These are phyloP conservation scores for Kwoniella bestiolae DNA, from an alignment of 768 basidiomycete species.

Conservation along the genomic window DNA sequence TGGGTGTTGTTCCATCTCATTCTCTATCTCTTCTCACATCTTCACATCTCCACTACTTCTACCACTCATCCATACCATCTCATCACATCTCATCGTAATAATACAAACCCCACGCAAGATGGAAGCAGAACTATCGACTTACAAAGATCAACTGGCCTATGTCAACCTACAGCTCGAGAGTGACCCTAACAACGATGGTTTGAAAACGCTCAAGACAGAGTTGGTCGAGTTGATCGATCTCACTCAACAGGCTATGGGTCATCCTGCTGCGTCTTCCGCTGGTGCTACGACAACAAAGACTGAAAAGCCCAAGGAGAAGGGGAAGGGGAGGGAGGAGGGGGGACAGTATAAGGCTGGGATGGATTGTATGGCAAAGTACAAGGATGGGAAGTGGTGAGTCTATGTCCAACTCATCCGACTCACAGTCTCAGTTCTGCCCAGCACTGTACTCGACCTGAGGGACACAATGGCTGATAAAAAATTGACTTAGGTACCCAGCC, in stretches of 20 bases:
- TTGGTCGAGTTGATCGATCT: constrained; percentile 56
- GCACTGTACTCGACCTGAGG: too few relatives aligned
- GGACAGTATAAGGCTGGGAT: constrained; percentile 54
- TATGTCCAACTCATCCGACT: too few relatives aligned
- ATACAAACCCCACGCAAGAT: constrained; percentile 26
- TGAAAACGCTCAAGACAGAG: constrained; percentile 55
- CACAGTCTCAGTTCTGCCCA: too few relatives aligned
- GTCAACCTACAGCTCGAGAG: constrained; percentile 56
- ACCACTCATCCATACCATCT: not conserved
- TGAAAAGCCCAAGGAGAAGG: constrained; percentile 45
- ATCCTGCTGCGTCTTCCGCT: constrained; percentile 21
- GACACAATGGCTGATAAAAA: not conserved
- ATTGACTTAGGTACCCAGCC: constrained; percentile 52
- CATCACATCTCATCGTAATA: too few relatives aligned
- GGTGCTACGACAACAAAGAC: constrained; percentile 3
- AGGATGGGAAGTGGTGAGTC: constrained; percentile 57
- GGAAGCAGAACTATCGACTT: constrained; percentile 56
- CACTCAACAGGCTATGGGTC: constrained; percentile 48
- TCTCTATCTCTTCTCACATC: too few relatives aligned
- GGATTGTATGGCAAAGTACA: constrained; percentile 58
- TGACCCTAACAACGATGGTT: constrained; percentile 55
- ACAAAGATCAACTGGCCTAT: constrained; percentile 56
- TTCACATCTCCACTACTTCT: not conserved
- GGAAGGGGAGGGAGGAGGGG: constrained; percentile 26
- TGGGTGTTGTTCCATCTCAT: too few relatives aligned